Evolutionary conservation across 805 yeast species (phyloP).

Genomic region (Kodamaea fukazawae): DNA sequence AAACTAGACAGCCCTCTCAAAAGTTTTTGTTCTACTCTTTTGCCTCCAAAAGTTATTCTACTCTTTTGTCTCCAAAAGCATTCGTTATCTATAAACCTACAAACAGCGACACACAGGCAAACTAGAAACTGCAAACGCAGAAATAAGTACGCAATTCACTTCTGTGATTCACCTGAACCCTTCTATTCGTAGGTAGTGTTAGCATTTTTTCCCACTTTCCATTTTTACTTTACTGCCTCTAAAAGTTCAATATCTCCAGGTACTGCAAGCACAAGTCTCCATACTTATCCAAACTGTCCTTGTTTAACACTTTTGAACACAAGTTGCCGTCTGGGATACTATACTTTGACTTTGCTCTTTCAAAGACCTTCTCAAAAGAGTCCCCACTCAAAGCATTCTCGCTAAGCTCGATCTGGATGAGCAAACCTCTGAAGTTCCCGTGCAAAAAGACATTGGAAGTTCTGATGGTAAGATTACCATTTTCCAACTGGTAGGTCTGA

Average conservation of each 20-base stretch:
- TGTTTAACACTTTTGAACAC: slow-evolving; percentile 30
- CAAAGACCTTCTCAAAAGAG: slow-evolving; percentile 18
- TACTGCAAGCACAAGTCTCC: slow-evolving; percentile 44
- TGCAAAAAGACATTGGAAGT: slow-evolving; percentile 72
- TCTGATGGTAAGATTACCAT: slow-evolving; percentile 52
- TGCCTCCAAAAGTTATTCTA: too few relatives aligned
- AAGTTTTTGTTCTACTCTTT: too few relatives aligned
- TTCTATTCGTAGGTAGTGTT: too few relatives aligned
- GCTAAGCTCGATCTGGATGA: slow-evolving; percentile 52
- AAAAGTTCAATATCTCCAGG: slow-evolving; percentile 40
- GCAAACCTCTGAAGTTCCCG: slow-evolving; percentile 68
- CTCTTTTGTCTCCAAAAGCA: too few relatives aligned
- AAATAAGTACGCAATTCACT: too few relatives aligned
- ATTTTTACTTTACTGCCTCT: too few relatives aligned
- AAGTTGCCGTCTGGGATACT: slow-evolving; percentile 41
- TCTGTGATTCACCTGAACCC: too few relatives aligned
- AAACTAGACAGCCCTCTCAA: too few relatives aligned
- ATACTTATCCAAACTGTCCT: slow-evolving; percentile 23
- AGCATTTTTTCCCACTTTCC: too few relatives aligned
- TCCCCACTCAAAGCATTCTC: slow-evolving; percentile 14
- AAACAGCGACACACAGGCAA: too few relatives aligned
- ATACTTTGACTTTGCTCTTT: slow-evolving; percentile 28
- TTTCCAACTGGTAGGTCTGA: slow-evolving; percentile 53
- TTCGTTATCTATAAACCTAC: too few relatives aligned
- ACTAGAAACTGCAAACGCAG: too few relatives aligned